phyloP scores from a whole-genome alignment of 1,139 yeast species.

The Suhomyces panamericanus region DNA sequence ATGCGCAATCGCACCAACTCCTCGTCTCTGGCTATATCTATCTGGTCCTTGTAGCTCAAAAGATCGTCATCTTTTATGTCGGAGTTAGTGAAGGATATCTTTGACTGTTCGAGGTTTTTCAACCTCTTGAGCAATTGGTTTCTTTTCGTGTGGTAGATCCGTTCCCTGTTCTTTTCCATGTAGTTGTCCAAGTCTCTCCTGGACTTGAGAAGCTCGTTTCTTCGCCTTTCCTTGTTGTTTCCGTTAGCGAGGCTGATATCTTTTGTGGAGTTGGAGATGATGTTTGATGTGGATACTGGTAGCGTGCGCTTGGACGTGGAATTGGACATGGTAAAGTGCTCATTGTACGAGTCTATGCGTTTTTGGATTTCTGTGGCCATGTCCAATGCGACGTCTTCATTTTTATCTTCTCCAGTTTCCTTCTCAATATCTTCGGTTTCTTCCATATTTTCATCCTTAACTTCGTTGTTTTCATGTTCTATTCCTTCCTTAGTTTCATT shows the following conservation, averaged over 20 bases:
- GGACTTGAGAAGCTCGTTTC: constrained; percentile 23
- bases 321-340: neutral
- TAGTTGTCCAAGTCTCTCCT: constrained; percentile 20
- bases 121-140: constrained; percentile 28
- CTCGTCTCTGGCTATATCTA: constrained; percentile 39
- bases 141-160: constrained; percentile 26
- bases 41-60: constrained; percentile 29
- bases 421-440: neutral
- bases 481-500: neutral
- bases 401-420: neutral
- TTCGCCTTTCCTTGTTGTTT: constrained; percentile 26
- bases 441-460: neutral
- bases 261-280: constrained; percentile 15
- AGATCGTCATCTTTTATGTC: constrained; percentile 35
- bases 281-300: constrained; percentile 7
- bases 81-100: constrained; percentile 24
- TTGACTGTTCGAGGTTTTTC: constrained; percentile 27
- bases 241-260: constrained; percentile 30
- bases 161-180: constrained; percentile 19
- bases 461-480: too few species aligned
- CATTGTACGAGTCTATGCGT: neutral
- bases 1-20: constrained; percentile 38
- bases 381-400: neutral
- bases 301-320: neutral
- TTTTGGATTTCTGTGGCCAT: neutral